Evolutionary conservation across 169 alveolate species (phyloP).

Genomic region (Eimeria necatrix): DNA sequence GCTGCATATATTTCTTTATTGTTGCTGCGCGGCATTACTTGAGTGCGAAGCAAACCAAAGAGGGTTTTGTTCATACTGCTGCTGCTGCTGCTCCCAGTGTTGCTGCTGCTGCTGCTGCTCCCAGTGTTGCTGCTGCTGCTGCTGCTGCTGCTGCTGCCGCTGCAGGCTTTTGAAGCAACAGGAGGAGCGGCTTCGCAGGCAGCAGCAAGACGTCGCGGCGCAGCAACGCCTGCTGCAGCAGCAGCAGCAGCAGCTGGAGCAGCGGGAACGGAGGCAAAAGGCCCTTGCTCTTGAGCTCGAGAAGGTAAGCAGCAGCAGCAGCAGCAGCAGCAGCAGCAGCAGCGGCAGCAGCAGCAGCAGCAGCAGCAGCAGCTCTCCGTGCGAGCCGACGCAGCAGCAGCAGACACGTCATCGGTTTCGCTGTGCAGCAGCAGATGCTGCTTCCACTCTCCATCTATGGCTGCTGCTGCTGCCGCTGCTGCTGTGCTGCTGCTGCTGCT

Average conservation of each 20-base stretch:
- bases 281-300: neutral
- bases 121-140: neutral
- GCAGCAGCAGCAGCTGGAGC: constrained; percentile 42
- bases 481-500: too few species aligned
- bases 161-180: constrained; percentile 35
- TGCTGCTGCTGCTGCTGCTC: neutral
- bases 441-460: too few species aligned
- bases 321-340: constrained; percentile 35
- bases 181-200: neutral
- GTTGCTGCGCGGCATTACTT: too few species aligned
- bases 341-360: constrained; percentile 5
- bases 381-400: neutral
- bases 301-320: neutral
- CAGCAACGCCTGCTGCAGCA: constrained; percentile 54
- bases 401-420: neutral
- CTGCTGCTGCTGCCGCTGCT: too few species aligned
- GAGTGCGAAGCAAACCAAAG: too few species aligned
- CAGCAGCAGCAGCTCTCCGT: neutral
- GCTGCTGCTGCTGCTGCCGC: constrained; percentile 21
- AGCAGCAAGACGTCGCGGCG: constrained; percentile 28
- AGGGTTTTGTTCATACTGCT: too few species aligned
- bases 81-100: neutral
- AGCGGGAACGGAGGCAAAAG: neutral
- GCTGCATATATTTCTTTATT: too few species aligned
- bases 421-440: neutral